Percentiles rank a stretch among this genome's conserved stretches.
Conservation (phyloP, 306 rosid genomes). For the Rubus idaeus region DNA sequence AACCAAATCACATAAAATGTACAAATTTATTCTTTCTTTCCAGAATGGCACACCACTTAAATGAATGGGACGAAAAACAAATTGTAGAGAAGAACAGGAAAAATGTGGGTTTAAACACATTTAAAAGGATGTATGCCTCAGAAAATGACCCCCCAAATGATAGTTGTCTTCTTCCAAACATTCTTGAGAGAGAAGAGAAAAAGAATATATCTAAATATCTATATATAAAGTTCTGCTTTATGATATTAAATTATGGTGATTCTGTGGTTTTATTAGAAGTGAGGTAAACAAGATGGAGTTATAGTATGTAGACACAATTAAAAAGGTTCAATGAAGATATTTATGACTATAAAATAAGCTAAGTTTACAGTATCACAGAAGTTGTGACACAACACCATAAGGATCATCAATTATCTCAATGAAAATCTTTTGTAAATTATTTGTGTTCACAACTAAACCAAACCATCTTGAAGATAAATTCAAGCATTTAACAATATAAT, state of each 20-base stretch:
- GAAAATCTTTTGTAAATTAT: neutral
- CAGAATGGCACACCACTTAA: neutral
- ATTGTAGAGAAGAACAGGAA: neutral
- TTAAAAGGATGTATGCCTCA: neutral
- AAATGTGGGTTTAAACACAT: neutral
- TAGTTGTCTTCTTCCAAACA: neutral
- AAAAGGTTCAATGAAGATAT: neutral
- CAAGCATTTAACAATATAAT: neutral
- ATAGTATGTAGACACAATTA: neutral
- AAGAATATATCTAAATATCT: too few relatives aligned
- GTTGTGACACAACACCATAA: neutral
- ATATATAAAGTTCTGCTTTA: neutral
- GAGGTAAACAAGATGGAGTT: neutral
- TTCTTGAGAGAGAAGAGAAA: neutral
- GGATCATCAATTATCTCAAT: neutral
- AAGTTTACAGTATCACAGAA: neutral
- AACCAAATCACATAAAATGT: neutral
- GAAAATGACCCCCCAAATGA: neutral
- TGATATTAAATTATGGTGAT: neutral
- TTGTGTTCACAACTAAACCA: neutral
- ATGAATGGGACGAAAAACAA: neutral
- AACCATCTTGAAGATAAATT: neutral
- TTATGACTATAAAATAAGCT: neutral
- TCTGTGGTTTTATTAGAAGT: neutral
- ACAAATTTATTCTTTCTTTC: neutral